phyloP scores from a whole-genome alignment of 768 basidiomycete genomes.

The Tylopilus sp. region DNA sequence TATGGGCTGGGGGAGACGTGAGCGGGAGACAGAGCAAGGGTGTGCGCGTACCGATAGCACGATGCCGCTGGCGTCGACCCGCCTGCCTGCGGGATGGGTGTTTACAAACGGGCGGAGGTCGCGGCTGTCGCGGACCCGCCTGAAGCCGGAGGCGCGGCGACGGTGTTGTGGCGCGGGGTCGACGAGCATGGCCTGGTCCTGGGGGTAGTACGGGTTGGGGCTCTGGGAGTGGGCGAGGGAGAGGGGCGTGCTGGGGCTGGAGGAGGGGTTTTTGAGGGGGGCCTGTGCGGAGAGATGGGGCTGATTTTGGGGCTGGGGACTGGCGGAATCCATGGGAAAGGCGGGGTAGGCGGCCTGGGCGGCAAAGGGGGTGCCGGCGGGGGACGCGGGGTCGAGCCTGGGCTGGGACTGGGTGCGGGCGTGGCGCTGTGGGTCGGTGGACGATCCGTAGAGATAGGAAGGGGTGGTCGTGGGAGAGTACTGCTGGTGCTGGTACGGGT shows the following conservation, averaged over 20 bases:
- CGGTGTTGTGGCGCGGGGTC: slow-evolving; percentile 55
- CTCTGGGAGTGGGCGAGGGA: slow-evolving; percentile 57
- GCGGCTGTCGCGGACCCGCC: slow-evolving; percentile 68
- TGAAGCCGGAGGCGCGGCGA: slow-evolving; percentile 72
- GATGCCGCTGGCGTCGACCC: slow-evolving; percentile 73
- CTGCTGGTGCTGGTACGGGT: slow-evolving; percentile 67
- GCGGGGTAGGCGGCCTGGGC: slow-evolving; percentile 42
- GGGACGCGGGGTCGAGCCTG: slow-evolving; percentile 49
- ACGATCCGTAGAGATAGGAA: slow-evolving; percentile 42
- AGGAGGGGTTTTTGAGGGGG: slow-evolving; percentile 52
- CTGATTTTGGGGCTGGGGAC: slow-evolving; percentile 58
- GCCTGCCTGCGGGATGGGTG: slow-evolving; percentile 55
- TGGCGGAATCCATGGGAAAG: slow-evolving; percentile 64
- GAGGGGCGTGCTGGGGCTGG: slow-evolving; percentile 70
- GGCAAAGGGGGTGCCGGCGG: slow-evolving; percentile 53
- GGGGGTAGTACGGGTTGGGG: slow-evolving; percentile 54
- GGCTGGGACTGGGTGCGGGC: slow-evolving; percentile 55
- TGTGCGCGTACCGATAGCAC: slow-evolving; percentile 71
- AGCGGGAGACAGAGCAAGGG: slow-evolving; percentile 7
- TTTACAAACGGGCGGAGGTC: slow-evolving; percentile 80
- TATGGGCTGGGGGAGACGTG: slow-evolving; percentile 39
- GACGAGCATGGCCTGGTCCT: slow-evolving; percentile 72
- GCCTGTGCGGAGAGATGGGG: slow-evolving; percentile 49
- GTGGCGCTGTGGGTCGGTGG: slow-evolving; percentile 44
- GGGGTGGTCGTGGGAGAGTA: slow-evolving; percentile 56